phyloP scores from a whole-genome alignment of 1,284 basidiomycete species.

The Cerrena zonata region DNA sequence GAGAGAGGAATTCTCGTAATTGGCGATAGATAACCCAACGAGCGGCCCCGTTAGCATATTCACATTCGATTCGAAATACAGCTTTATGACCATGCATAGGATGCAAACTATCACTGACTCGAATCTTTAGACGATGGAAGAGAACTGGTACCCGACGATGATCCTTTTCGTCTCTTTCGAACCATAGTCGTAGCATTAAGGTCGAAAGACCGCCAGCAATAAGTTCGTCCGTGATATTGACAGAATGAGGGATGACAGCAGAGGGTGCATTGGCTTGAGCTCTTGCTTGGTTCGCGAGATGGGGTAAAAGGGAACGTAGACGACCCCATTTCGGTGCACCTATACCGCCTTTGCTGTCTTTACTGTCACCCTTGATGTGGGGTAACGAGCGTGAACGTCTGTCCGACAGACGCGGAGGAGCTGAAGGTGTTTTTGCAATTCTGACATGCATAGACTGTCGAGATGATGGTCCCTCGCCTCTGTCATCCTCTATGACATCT shows the following conservation, averaged over 20 bases:
- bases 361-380: constrained; percentile 25
- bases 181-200: constrained; percentile 82
- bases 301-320: constrained; percentile 61
- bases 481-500: neutral
- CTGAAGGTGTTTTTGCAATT: constrained; percentile 8
- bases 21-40: constrained; percentile 97
- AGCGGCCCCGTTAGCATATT: constrained; percentile 91
- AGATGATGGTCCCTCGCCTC: neutral
- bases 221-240: constrained; percentile 83
- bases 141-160: constrained; percentile 81
- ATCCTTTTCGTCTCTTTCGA: constrained; percentile 87
- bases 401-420: constrained; percentile 8
- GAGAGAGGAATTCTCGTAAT: constrained; percentile 84
- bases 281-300: constrained; percentile 37
- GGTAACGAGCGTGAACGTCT: constrained; percentile 43
- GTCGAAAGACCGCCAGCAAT: constrained; percentile 77
- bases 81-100: constrained; percentile 74
- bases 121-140: constrained; percentile 79
- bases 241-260: constrained; percentile 43
- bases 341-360: constrained; percentile 12
- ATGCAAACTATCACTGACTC: constrained; percentile 81
- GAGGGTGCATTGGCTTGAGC: constrained; percentile 32
- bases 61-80: constrained; percentile 90
- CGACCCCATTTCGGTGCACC: constrained; percentile 48
- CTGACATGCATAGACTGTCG: constrained; percentile 5